These are phyloP conservation scores for Aureobasidium musti DNA, from an alignment of 2,329 filamentous ascomycete genomes.

Conservation along the genomic window DNA sequence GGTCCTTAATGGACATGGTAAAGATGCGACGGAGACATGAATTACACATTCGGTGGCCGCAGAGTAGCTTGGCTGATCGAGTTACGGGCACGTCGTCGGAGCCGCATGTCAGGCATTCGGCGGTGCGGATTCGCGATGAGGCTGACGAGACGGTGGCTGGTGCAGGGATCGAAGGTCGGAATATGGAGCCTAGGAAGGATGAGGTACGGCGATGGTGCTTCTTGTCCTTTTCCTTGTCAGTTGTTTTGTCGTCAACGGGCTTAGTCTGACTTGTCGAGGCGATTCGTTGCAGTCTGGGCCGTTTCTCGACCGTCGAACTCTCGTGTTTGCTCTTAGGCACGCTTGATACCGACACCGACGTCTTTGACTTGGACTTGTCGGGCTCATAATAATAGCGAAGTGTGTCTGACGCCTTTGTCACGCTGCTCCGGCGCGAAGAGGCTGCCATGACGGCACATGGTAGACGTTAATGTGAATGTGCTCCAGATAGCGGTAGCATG, in stretches of 20 bases:
- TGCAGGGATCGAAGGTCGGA: conserved; percentile 30
- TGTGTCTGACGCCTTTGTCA: background rate
- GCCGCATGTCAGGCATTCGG: conserved; percentile 72
- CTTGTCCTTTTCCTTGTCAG: background rate
- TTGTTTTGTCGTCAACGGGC: background rate
- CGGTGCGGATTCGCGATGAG: conserved; percentile 31
- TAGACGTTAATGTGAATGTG: too few species aligned
- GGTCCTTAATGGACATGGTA: conserved; percentile 72
- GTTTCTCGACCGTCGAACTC: background rate
- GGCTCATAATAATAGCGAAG: conserved; percentile 16
- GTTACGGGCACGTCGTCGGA: conserved; percentile 64
- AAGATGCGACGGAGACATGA: conserved; percentile 74
- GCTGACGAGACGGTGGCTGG: conserved; percentile 29
- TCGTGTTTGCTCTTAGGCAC: background rate
- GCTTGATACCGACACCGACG: conserved; percentile 5
- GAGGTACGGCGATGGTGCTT: conserved; percentile 17
- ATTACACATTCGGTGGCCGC: conserved; percentile 80
- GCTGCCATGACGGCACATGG: conserved; percentile 13
- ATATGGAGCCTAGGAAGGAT: conserved; percentile 35
- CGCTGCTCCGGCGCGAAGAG: conserved; percentile 2
- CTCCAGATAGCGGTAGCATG: background rate
- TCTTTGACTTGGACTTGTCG: conserved; percentile 1
- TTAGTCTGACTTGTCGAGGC: conserved; percentile 6
- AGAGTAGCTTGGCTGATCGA: conserved; percentile 70
- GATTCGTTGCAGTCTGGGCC: conserved; percentile 22